These are phyloP conservation scores for Trichoderma sp. DNA, from an alignment of 2,329 filamentous ascomycete species.

Conservation along the genomic window DNA sequence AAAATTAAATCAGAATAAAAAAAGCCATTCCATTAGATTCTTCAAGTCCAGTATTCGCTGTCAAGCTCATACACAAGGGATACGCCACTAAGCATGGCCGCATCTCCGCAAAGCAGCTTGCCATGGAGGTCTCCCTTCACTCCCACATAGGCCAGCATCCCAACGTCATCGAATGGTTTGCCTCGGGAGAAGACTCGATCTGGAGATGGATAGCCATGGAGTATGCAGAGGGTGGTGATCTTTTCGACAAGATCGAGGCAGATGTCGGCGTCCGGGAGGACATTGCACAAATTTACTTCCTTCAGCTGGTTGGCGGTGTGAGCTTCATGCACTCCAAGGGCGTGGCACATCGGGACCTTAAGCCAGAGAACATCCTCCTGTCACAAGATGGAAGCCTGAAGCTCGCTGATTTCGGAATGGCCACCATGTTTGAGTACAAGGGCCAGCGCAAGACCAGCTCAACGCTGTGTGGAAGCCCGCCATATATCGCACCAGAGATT, in stretches of 20 bases:
- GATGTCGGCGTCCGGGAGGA: constrained; percentile 93
- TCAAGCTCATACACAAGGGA: constrained; percentile 98
- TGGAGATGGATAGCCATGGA: constrained; percentile 99
- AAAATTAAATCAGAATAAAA: constrained; percentile 66
- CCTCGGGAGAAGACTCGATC: constrained; percentile 75
- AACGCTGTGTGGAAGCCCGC: constrained; percentile 92
- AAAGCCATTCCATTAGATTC: constrained; percentile 78
- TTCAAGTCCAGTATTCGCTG: constrained; percentile 78
- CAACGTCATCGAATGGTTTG: constrained; percentile 92
- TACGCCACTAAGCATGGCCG: constrained; percentile 88
- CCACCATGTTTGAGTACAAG: constrained; percentile 88
- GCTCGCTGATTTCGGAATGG: constrained; percentile 94
- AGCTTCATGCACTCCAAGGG: constrained; percentile 96
- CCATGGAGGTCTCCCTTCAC: constrained; percentile 89
- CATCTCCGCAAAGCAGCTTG: constrained; percentile 83
- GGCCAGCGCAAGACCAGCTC: constrained; percentile 77
- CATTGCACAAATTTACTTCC: constrained; percentile 94
- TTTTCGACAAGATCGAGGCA: constrained; percentile 99
- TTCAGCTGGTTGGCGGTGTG: constrained; percentile 84
- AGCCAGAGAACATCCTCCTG: constrained; percentile 93
- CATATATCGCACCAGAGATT: constrained; percentile 96
- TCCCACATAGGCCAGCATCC: constrained; percentile 83
- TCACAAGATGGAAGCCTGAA: constrained; percentile 84
- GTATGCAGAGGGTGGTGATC: constrained; percentile 87
- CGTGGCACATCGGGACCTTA: constrained; percentile 86